Percentiles rank a stretch among this genome's conserved stretches.
phyloP scores from a whole-genome alignment of 805 yeast species.

The Lachancea lanzarotensis region DNA sequence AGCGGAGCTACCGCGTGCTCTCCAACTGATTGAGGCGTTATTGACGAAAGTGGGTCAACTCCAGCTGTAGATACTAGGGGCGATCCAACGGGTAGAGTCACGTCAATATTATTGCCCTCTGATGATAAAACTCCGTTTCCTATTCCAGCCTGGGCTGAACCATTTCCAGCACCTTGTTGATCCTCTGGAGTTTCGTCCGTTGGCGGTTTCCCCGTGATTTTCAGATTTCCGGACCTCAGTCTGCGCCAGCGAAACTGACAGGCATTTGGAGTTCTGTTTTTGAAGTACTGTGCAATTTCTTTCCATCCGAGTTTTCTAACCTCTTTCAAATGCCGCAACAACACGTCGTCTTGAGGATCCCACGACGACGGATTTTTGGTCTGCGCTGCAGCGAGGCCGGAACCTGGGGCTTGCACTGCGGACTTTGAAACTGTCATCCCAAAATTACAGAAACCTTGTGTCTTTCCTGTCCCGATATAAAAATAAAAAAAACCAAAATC shows the following conservation, averaged over 20 bases:
- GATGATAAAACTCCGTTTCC: no score
- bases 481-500: neutral
- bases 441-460: no score
- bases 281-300: constrained; percentile 73
- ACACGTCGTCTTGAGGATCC: constrained; percentile 71
- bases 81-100: no score
- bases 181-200: neutral
- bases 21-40: neutral
- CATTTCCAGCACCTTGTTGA: neutral
- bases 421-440: constrained; percentile 7
- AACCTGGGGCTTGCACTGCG: neutral
- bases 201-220: constrained; percentile 14
- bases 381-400: constrained; percentile 3
- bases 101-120: no score
- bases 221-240: constrained; percentile 40
- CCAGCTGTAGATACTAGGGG: no score
- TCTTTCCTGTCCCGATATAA: neutral
- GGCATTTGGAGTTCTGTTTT: constrained; percentile 79
- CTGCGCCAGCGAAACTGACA: constrained; percentile 89
- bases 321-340: constrained; percentile 71
- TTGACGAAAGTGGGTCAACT: neutral
- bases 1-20: neutral
- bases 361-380: constrained; percentile 50
- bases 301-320: constrained; percentile 84
- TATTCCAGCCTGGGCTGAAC: no score